Conservation (phyloP, 345 rosid genomes). For the Citrus unshiu region DNA sequence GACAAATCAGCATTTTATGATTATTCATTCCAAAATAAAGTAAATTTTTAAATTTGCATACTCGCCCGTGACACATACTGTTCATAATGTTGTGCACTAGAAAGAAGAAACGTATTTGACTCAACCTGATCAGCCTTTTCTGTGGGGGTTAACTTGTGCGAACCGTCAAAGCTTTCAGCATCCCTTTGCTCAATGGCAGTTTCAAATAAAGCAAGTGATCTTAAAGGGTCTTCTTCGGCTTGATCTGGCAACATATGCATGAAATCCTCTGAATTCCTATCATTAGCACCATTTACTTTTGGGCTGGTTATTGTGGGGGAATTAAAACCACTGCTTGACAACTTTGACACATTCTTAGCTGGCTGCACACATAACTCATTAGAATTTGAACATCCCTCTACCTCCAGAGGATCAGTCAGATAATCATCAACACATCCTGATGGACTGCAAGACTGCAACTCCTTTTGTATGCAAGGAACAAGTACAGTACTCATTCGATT, state of each 20-base stretch:
- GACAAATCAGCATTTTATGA: neutral
- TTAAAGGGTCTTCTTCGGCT: neutral
- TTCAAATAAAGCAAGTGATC: constrained; percentile 9
- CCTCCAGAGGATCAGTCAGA: constrained; percentile 17
- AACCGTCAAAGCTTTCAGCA: constrained; percentile 3
- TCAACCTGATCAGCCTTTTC: neutral
- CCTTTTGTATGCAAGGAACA: constrained; percentile 3
- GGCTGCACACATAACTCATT: neutral
- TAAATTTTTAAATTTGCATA: neutral
- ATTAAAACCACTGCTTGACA: neutral
- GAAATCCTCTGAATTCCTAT: neutral
- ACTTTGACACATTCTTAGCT: neutral
- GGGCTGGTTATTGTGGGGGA: neutral
- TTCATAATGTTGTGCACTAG: neutral
- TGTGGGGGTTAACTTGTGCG: neutral
- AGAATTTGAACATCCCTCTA: constrained; percentile 7
- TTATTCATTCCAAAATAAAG: neutral
- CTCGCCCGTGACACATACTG: constrained; percentile 11
- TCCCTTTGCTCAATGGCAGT: neutral
- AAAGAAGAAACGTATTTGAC: constrained; percentile 2
- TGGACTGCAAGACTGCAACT: constrained; percentile 14
- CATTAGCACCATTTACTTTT: constrained; percentile 5
- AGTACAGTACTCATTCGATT: neutral
- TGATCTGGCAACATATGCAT: neutral
- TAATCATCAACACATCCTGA: constrained; percentile 24